Evolutionary conservation across 2,329 filamentous ascomycete genomes (phyloP), one percentile per base, ranked within the genome.

Genomic region (Cladophialophora psammophila): DNA sequence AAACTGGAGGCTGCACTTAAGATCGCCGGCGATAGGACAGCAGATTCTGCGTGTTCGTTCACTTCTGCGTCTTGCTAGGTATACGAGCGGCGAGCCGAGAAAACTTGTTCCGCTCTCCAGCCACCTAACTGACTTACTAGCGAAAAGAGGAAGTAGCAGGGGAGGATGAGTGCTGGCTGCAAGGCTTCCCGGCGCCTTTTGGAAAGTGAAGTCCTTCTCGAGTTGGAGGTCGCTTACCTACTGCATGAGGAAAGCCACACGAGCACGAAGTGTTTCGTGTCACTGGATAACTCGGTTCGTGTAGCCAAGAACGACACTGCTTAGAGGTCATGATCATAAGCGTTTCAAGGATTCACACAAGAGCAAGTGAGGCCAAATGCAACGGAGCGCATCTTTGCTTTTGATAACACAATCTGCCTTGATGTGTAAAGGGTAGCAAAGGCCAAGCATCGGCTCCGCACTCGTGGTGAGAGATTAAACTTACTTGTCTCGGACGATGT

Each of bases 141-240:
- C 42, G 6, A 20, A 18, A 20, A 48, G 6, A 48, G n/a, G 42
- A 20, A 20, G 20, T 8, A 20, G 42, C 42, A 48, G 10, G 42
- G 42, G 13, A 13, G 38, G 4, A 13, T 40, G 8, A 12, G 38
- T 13, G 38, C 5, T 12, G 38, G 38, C 38, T 40, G 45, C 26
- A 10, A n/a, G 9, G 18, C 45, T 50, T 50, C 45, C 26, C 18
- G 18, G 45, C 40, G n/a, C 40, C 40, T 20, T 18, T 45, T 20
- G 18, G 40, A 20, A 45, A 45, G 18, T 20, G 45, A 42, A 26
- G 18, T 26, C 7, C 45, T 50, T 50, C 45, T 50, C 45, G 20
- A 50, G 15, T 50, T 26, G 45, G 45, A 13, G 45, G n/a, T 26
- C 10, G 45, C 45, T 50, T 50, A 50, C 45, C 45, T 50, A 50